phyloP scores from a whole-genome alignment of 257 asterid species.

The Penstemon barbatus region DNA sequence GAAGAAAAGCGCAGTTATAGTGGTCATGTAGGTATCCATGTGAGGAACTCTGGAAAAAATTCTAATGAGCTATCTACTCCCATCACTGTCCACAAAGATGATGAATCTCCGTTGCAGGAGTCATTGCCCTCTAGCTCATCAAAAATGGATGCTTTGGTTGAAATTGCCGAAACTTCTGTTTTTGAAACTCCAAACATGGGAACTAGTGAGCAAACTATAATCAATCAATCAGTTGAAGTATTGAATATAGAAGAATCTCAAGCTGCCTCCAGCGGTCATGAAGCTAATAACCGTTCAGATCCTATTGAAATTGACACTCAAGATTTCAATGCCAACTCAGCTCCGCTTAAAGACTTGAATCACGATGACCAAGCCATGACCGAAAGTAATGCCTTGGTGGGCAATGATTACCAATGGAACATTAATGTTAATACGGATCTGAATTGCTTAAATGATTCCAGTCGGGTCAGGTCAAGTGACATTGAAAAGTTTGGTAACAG shows the following conservation, averaged over 20 bases:
- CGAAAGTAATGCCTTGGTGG: constrained; percentile 35
- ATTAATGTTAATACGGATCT: constrained; percentile 35
- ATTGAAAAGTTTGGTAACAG: constrained; percentile 35
- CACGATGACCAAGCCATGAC: constrained; percentile 33
- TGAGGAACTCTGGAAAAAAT: constrained; percentile 59
- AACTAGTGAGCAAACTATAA: constrained; percentile 32
- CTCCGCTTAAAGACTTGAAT: constrained; percentile 36
- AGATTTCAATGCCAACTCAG: constrained; percentile 34
- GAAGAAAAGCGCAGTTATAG: constrained; percentile 74
- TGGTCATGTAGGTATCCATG: constrained; percentile 90
- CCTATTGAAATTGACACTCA: constrained; percentile 40
- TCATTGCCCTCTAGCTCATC: constrained; percentile 39
- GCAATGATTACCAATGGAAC: constrained; percentile 34
- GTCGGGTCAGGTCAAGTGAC: constrained; percentile 39
- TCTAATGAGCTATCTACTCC: constrained; percentile 45
- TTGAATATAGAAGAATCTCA: constrained; percentile 44
- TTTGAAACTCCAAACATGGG: constrained; percentile 41
- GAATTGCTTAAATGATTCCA: constrained; percentile 36
- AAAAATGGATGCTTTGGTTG: constrained; percentile 57
- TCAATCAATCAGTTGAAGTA: constrained; percentile 34
- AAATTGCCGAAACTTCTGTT: constrained; percentile 51
- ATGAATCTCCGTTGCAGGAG: constrained; percentile 42
- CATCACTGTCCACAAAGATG: constrained; percentile 31
- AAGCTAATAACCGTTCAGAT: constrained; percentile 37
- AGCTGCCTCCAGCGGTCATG: constrained; percentile 34